Evolutionary conservation across 2,329 filamentous ascomycete genomes (phyloP).

Genomic region (Trichophyton rubrum): DNA sequence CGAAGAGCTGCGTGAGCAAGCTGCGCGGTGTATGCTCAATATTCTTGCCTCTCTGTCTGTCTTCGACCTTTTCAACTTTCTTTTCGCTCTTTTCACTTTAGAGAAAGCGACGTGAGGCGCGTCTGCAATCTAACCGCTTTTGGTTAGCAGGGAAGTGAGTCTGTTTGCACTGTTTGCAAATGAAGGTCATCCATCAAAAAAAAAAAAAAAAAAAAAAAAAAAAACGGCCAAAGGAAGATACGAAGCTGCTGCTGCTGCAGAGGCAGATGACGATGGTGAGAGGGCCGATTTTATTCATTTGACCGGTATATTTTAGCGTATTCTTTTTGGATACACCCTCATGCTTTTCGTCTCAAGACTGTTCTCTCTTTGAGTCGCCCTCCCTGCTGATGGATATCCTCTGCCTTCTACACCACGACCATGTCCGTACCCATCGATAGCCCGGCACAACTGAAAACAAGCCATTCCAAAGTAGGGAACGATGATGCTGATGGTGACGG

Average conservation of each 20-base stretch:
- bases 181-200: background rate
- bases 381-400: slow-evolving; percentile 1
- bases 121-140: background rate
- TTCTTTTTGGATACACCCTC: background rate
- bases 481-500: slow-evolving; percentile 14
- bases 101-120: slow-evolving; percentile 1
- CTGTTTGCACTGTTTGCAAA: background rate
- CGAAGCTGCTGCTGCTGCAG: background rate
- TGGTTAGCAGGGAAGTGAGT: background rate
- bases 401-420: background rate
- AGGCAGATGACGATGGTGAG: background rate
- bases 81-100: background rate
- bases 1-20: background rate
- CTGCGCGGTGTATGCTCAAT: background rate
- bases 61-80: background rate
- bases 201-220: background rate
- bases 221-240: background rate
- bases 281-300: background rate
- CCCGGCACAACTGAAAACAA: slow-evolving; percentile 6
- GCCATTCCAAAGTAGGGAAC: slow-evolving; percentile 5
- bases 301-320: background rate
- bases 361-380: background rate
- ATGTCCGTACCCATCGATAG: slow-evolving; percentile 11
- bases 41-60: background rate
- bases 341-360: background rate